phyloP scores from a whole-genome alignment of 306 rosid species.

The Cicer yamashitae region DNA sequence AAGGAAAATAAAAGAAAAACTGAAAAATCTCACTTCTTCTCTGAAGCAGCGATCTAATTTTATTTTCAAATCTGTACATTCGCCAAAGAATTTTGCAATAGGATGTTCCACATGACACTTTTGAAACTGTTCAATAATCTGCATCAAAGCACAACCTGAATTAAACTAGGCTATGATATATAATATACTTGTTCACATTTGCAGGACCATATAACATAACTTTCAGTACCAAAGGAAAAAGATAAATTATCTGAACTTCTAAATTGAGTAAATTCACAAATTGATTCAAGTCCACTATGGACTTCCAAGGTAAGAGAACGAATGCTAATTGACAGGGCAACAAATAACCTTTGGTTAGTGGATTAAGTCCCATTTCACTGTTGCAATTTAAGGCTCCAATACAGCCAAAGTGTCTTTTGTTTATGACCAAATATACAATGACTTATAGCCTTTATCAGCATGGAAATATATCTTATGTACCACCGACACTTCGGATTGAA shows the following conservation, averaged over 20 bases:
- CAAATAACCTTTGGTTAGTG: slow-evolving; percentile 15
- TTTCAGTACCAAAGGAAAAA: slow-evolving; percentile 24
- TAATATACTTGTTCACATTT: slow-evolving; percentile 17
- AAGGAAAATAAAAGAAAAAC: background rate
- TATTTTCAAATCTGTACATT: slow-evolving; percentile 88
- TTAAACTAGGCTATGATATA: slow-evolving; percentile 12
- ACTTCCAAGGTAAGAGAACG: slow-evolving; percentile 15
- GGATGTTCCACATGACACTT: slow-evolving; percentile 89
- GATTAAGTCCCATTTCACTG: slow-evolving; percentile 19
- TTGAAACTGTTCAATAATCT: slow-evolving; percentile 84
- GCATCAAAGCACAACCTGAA: slow-evolving; percentile 36
- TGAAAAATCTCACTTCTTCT: slow-evolving; percentile 67
- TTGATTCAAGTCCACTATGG: slow-evolving; percentile 18
- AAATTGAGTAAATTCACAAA: background rate
- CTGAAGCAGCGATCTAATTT: slow-evolving; percentile 93
- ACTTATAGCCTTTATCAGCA: slow-evolving; percentile 2
- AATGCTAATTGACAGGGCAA: background rate
- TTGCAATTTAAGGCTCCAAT: slow-evolving; percentile 18
- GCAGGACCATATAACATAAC: slow-evolving; percentile 31
- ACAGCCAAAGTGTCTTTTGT: slow-evolving; percentile 8
- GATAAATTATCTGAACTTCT: slow-evolving; percentile 4
- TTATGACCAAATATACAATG: slow-evolving; percentile 31
- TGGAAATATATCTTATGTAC: background rate
- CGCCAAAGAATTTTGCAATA: slow-evolving; percentile 73
- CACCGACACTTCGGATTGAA: background rate